These are phyloP conservation scores for Euclidium syriacum DNA, from an alignment of 345 rosid species.

Conservation along the genomic window DNA sequence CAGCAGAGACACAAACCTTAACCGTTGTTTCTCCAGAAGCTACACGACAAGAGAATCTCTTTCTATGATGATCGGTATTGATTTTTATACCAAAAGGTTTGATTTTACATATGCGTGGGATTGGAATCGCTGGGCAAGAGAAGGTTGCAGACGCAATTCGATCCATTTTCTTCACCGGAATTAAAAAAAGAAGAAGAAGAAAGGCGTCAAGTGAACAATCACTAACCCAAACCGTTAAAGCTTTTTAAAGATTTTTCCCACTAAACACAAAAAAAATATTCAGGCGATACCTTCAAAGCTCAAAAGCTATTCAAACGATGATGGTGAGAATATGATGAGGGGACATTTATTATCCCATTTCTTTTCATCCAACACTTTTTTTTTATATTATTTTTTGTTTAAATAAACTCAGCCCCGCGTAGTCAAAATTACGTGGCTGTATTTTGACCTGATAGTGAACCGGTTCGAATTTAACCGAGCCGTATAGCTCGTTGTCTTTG, in stretches of 20 bases:
- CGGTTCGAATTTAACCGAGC: neutral
- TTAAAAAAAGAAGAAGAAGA: too few relatives aligned
- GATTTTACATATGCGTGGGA: constrained; percentile 18
- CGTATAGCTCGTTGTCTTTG: neutral
- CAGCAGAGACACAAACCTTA: constrained; percentile 35
- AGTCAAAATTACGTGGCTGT: constrained; percentile 4
- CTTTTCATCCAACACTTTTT: too few relatives aligned
- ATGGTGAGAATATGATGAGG: neutral
- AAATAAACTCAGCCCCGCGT: too few relatives aligned
- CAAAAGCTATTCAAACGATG: neutral
- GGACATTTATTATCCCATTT: neutral
- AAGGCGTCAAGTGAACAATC: neutral
- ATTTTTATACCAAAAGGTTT: constrained; percentile 23
- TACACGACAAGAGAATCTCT: constrained; percentile 34
- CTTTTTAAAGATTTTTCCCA: neutral
- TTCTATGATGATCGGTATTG: constrained; percentile 20
- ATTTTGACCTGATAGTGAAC: neutral
- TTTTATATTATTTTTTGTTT: too few relatives aligned
- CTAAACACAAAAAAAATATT: neutral
- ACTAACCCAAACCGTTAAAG: neutral
- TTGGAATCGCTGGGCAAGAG: constrained; percentile 29
- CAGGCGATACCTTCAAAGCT: constrained; percentile 8
- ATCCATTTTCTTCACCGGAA: constrained; percentile 24
- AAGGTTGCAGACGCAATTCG: constrained; percentile 40
- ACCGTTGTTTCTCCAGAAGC: constrained; percentile 29